Evolutionary conservation across 2,329 filamentous ascomycete genomes (phyloP).

Genomic region (Neurospora crassa): DNA sequence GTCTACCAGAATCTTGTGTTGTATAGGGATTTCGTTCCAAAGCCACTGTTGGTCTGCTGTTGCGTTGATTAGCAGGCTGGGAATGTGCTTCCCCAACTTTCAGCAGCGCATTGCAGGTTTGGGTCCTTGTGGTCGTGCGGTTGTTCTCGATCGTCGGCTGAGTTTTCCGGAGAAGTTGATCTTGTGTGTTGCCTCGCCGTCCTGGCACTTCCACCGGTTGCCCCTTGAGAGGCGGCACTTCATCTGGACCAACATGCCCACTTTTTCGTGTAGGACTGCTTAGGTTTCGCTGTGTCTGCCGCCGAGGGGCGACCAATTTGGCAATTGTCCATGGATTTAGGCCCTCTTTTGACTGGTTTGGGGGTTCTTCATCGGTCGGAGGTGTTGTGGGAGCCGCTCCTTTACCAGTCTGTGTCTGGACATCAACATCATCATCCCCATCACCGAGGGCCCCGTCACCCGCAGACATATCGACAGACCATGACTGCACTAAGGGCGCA

Average conservation of each 20-base stretch:
- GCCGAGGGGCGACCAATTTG: constrained; percentile 23
- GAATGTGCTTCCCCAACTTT: not conserved
- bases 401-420: not conserved
- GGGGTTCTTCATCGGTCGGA: not conserved
- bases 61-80: not conserved
- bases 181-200: not conserved
- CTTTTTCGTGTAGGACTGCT: not conserved
- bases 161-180: not conserved
- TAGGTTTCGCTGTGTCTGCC: not conserved
- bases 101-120: not conserved
- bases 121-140: not conserved
- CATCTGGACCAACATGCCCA: not conserved
- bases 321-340: constrained; percentile 32
- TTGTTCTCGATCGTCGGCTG: not conserved
- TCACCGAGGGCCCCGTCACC: constrained; percentile 7
- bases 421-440: constrained; percentile 2
- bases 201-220: not conserved
- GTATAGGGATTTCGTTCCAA: not conserved
- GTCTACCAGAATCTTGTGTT: not conserved
- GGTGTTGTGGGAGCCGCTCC: not conserved
- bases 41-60: not conserved
- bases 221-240: not conserved
- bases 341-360: constrained; percentile 6
- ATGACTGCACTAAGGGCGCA: not conserved
- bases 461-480: constrained; percentile 15